phyloP scores from a whole-genome alignment of 1,284 basidiomycete genomes.

The Rhodofomes roseus region DNA sequence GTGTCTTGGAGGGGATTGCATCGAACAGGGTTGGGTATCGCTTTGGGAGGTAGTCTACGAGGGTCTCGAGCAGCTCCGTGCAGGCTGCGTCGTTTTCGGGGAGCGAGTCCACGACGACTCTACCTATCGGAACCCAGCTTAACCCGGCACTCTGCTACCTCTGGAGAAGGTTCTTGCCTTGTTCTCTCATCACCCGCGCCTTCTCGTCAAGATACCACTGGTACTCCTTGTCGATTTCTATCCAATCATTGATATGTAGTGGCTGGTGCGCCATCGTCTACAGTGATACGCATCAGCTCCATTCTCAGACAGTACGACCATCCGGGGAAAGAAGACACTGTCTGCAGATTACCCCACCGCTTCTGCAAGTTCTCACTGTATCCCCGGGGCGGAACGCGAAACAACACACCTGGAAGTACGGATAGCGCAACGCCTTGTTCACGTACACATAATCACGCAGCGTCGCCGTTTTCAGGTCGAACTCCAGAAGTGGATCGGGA shows the following conservation, averaged over 20 bases:
- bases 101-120: constrained; percentile 34
- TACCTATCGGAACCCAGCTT: constrained; percentile 19
- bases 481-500: constrained; percentile 29
- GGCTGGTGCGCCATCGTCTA: constrained; percentile 39
- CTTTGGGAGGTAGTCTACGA: constrained; percentile 35
- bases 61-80: constrained; percentile 33
- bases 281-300: not conserved
- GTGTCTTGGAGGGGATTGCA: constrained; percentile 1
- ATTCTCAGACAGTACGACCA: not conserved
- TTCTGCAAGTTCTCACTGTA: not conserved
- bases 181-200: constrained; percentile 30
- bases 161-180: no score
- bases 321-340: not conserved
- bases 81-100: constrained; percentile 37
- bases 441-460: constrained; percentile 34
- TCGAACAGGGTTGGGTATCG: constrained; percentile 37
- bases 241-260: constrained; percentile 39
- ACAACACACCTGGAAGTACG: constrained; percentile 30
- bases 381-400: not conserved
- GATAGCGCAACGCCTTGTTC: constrained; percentile 33
- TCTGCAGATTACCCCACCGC: not conserved
- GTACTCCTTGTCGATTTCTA: constrained; percentile 39
- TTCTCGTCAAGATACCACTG: constrained; percentile 37
- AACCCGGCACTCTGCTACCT: no score
- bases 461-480: constrained; percentile 27